phyloP scores from a whole-genome alignment of 1,284 basidiomycete genomes.

The Ceratobasidium sp. region DNA sequence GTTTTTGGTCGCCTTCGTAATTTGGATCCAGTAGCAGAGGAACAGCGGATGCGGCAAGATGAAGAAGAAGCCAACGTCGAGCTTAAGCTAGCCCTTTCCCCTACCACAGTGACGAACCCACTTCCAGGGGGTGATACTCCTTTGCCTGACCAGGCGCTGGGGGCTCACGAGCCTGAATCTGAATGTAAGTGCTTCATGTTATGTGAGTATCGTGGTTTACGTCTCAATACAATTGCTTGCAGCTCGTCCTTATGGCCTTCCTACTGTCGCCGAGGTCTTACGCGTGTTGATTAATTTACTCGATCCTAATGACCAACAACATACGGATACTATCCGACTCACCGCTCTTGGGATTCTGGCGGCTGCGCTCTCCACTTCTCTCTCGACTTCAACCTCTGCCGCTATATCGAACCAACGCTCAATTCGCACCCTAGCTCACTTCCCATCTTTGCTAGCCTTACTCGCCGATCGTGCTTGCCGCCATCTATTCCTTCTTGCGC shows the following conservation, averaged over 20 bases:
- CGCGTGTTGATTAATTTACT: conserved; percentile 95
- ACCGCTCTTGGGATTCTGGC: conserved; percentile 90
- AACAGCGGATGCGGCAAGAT: conserved; percentile 64
- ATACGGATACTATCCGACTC: conserved; percentile 95
- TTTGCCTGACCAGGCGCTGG: conserved; percentile 37
- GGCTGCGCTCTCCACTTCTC: conserved; percentile 67
- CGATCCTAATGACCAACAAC: conserved; percentile 93
- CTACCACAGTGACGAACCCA: conserved; percentile 31
- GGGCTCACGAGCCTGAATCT: conserved; percentile 52
- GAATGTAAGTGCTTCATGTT: conserved; percentile 59
- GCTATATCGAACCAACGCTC: conserved; percentile 67
- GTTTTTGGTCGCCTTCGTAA: conserved; percentile 80
- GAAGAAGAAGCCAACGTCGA: conserved; percentile 43
- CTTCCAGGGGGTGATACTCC: conserved; percentile 20
- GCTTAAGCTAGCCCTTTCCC: conserved; percentile 32
- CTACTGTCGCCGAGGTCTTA: conserved; percentile 92
- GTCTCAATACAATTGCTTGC: conserved; percentile 45
- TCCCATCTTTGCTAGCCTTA: conserved; percentile 76
- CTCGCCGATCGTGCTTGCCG: conserved; percentile 93
- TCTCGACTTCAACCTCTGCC: not conserved
- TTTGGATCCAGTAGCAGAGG: conserved; percentile 74
- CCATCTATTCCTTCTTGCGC: conserved; percentile 92
- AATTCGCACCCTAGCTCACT: conserved; percentile 70
- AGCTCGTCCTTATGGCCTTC: conserved; percentile 77
- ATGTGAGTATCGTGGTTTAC: conserved; percentile 38